These are phyloP conservation scores for Lepidium didymum DNA, from an alignment of 345 rosid species.

Conservation along the genomic window DNA sequence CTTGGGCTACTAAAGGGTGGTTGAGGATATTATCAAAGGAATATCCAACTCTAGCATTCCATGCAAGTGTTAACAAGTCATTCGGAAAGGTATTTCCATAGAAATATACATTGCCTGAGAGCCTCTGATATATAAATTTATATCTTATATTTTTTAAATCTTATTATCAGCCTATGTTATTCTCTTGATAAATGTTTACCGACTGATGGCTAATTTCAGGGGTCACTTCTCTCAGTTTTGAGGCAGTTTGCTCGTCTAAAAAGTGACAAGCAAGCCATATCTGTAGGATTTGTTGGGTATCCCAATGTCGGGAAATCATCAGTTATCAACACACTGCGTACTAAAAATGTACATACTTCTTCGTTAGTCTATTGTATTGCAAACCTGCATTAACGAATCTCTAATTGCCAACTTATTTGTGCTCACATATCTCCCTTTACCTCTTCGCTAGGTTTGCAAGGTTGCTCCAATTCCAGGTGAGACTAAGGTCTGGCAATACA, in stretches of 20 bases:
- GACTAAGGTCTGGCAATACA: conserved; percentile 97
- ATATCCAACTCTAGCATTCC: conserved; percentile 93
- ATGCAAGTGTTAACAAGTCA: conserved; percentile 84
- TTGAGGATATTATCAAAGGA: conserved; percentile 80
- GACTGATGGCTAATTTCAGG: conserved; percentile 40
- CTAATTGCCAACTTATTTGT: background rate
- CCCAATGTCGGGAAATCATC: conserved; percentile 99
- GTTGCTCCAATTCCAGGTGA: conserved; percentile 99
- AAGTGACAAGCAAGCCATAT: conserved; percentile 92
- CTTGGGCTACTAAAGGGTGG: conserved; percentile 97
- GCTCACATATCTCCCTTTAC: background rate
- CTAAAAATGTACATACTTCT: conserved; percentile 57
- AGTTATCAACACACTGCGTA: conserved; percentile 87
- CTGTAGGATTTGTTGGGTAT: conserved; percentile 94
- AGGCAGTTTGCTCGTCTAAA: conserved; percentile 88
- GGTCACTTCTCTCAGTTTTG: conserved; percentile 82
- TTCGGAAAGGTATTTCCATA: conserved; percentile 71
- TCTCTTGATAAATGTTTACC: background rate
- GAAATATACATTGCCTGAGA: background rate
- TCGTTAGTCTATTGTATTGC: background rate
- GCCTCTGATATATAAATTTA: background rate
- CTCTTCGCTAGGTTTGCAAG: conserved; percentile 67
- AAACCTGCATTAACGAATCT: background rate
- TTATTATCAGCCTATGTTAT: background rate
- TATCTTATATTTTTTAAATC: background rate